Base-by-base conservation (phyloP, 257 asterid species). In the Eucommia ulmoides region DNA sequence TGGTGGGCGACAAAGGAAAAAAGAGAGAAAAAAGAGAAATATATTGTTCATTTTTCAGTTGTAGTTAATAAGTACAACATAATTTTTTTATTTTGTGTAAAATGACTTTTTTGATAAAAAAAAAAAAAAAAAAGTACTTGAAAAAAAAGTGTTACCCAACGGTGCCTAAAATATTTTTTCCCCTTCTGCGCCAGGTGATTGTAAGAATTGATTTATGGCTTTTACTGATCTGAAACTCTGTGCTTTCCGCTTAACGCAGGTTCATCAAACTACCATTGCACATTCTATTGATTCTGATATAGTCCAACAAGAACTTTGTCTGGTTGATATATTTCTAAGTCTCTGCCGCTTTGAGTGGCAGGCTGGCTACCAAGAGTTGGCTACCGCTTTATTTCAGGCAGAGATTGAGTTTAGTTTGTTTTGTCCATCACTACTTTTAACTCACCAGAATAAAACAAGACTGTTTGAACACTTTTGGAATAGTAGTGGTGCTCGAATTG, bases 281-380 rank as follows among this genome's bases (percentile, higher is more conserved):
- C 56, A 63, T 56, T 55, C 77, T 51, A 54, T 52, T 58, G 92
- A 83, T 74, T 77, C 78, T 2, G 64, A 61, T 47, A 60, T 67
- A 70, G 61, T 74, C 53, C 77, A 65, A 51, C 65, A 78, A 48
- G 96, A 89, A 74, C 80, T 80, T 58, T 85, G 86, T 66, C 63
- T 89, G 67, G 94, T 89, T 60, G 81, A 89, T 64, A 62, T 74
- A 58, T 85, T 78, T 65, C 61, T 86, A 50, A 50, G 77, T 63
- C 94, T 89, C 56, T 89, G 98, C 52, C 93, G 91, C 56, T 82
- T 89, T 0, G 98, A 89, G 65, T 89, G 96, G 98, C 93, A 85
- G 71, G 73, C 96, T 52, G 98, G 98, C 49, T 77, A 78, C 80
- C 85, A 73, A 52, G 98, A 89, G 73, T 66, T 85, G 78, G 88